Evolutionary conservation across 306 rosid species (phyloP).

Genomic region (Ormosia emarginata): DNA sequence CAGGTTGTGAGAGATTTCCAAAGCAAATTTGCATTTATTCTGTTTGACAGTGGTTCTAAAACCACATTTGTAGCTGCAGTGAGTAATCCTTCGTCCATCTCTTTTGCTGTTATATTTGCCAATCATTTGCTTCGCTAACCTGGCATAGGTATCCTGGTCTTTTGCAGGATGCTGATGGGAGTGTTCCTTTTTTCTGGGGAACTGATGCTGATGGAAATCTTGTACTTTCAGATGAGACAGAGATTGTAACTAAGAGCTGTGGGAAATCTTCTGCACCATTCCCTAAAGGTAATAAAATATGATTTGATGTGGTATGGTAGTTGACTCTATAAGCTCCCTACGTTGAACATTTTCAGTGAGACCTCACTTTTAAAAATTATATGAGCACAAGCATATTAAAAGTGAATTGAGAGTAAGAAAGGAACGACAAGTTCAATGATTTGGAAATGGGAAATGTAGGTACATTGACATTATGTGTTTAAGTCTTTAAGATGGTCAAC

Average conservation of each 20-base stretch:
- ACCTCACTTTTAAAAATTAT: background rate
- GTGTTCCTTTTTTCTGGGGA: constrained; percentile 94
- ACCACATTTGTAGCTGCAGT: constrained; percentile 65
- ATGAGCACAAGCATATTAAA: background rate
- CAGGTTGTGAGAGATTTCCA: constrained; percentile 97
- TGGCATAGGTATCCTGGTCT: background rate
- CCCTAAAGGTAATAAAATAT: constrained; percentile 70
- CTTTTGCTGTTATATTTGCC: background rate
- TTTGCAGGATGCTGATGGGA: constrained; percentile 76
- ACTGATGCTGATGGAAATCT: constrained; percentile 86
- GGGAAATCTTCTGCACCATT: constrained; percentile 93
- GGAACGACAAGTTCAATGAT: background rate
- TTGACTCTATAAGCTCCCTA: background rate
- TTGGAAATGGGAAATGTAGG: constrained; percentile 11
- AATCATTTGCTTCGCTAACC: constrained; percentile 12
- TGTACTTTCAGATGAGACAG: constrained; percentile 73
- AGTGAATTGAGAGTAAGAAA: constrained; percentile 3
- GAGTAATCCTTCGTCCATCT: constrained; percentile 38
- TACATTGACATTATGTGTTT: background rate
- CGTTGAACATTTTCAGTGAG: background rate
- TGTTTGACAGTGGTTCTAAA: constrained; percentile 70
- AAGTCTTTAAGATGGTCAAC: background rate
- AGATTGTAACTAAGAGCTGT: constrained; percentile 66
- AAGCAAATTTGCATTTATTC: constrained; percentile 81
- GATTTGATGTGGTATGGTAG: background rate